Evolutionary conservation across 345 rosid genomes (phyloP).

Genomic region (Populus tremula): DNA sequence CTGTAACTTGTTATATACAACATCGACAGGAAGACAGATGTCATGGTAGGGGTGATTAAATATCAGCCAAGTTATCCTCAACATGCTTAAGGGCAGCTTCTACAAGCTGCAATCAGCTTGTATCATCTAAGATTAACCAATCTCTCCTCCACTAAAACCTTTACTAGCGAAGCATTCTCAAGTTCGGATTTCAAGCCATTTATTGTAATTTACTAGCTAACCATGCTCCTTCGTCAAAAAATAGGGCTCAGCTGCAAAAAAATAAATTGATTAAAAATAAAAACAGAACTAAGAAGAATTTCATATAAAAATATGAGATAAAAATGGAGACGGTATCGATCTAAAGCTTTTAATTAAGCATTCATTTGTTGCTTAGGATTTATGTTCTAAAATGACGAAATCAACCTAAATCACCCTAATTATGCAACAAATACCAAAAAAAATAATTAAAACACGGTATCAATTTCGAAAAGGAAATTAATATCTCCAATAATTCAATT

Average conservation of each 20-base stretch:
- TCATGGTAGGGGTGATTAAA: conserved; percentile 52
- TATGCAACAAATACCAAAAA: background rate
- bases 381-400: background rate
- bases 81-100: conserved; percentile 82
- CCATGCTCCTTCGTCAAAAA: conserved; percentile 23
- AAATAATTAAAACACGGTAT: background rate
- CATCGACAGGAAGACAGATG: conserved; percentile 40
- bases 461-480: too few species aligned
- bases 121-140: conserved; percentile 45
- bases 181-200: conserved; percentile 13
- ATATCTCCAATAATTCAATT: too few species aligned
- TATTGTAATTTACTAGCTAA: conserved; percentile 11
- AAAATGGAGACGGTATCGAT: background rate
- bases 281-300: background rate
- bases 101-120: conserved; percentile 62
- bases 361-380: background rate
- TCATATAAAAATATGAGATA: background rate
- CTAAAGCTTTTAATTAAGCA: background rate
- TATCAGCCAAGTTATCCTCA: conserved; percentile 46
- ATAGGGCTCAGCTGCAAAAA: conserved; percentile 29
- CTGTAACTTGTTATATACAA: conserved; percentile 61
- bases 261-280: background rate
- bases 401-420: background rate
- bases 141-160: conserved; percentile 11
- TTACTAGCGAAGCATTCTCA: conserved; percentile 2